Base-by-base conservation (phyloP, 768 basidiomycete genomes). In the Suillus cothurnatus region DNA sequence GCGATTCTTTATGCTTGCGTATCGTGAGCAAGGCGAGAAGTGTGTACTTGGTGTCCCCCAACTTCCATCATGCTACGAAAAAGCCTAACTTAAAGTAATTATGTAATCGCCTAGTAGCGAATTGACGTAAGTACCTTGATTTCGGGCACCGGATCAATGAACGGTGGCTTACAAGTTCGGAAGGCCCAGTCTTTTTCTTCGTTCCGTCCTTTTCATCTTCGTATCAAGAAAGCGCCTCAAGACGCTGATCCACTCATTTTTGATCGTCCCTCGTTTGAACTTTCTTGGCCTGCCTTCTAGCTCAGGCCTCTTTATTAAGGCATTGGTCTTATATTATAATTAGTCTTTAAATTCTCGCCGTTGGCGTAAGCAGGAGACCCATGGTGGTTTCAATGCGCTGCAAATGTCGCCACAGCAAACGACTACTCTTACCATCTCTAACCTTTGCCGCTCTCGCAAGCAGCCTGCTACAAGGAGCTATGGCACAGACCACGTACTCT, bases 301-400 rank as follows among this genome's bases (percentile, higher is more conserved):
- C 38, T 26, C 55, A 28, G 15, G 38, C 26, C n/a, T 21, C 21
- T 34, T 21, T 31, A 32, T 32, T 6, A 55, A 55, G 53, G 28
- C 53, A 55, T 12, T 39, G 26, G 57, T 41, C 38, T 28, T 59
- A 28, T n/a, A n/a, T 55, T 36, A 55, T 34, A 55, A n/a, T 34
- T 55, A 21, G 38, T 19, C 32, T 58, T 58, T 58, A 26, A 58
- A 58, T 38, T 39, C 15, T 59, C 6, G 39, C 57, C 21, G 19
- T 41, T 21, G 58, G 58, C 38, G 12, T 28, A 28, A 59, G 58
- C 58, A 59, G 39, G 58, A 41, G 39, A 59, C 39, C 58, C 58
- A 59, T 59, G 39, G 39, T 41, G 58, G 58, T 59, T 28, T 59
- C 58, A 59, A 59, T 3, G 17, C 39, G 58, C 58, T 59, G 38